Percentiles rank a stretch among this genome's conserved stretches.
These are phyloP conservation scores for Lagenidium giganteum DNA, from an alignment of 352 stramenopile species.

Conservation along the genomic window DNA sequence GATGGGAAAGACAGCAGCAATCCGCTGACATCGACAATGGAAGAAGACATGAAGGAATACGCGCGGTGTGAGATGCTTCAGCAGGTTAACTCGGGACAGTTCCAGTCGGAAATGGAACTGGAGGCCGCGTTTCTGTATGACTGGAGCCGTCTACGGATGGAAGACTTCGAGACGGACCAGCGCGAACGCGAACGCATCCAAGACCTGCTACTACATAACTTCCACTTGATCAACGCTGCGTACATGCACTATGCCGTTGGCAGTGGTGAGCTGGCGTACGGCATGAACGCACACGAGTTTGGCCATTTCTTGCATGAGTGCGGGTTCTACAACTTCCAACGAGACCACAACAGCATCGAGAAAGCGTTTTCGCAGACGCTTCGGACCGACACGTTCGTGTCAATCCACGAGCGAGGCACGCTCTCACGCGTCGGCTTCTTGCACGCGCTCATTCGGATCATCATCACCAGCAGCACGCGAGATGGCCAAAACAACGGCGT, in stretches of 20 bases:
- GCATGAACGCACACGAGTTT: conserved; percentile 65
- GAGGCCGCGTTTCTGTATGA: conserved; percentile 81
- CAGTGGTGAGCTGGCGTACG: conserved; percentile 55
- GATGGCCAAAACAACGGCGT: conserved; percentile 9
- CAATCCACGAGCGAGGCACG: conserved; percentile 40
- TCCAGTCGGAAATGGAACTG: conserved; percentile 74
- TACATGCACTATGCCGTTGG: conserved; percentile 78
- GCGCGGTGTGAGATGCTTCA: conserved; percentile 60
- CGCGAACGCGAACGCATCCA: conserved; percentile 46
- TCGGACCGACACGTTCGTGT: conserved; percentile 33
- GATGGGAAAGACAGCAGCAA: conserved; percentile 4
- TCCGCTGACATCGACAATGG: conserved; percentile 23
- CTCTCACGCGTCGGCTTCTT: conserved; percentile 68
- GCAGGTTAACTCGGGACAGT: conserved; percentile 72
- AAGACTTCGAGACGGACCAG: conserved; percentile 46
- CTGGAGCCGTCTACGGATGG: conserved; percentile 45
- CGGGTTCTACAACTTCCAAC: conserved; percentile 31
- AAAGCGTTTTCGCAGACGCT: conserved; percentile 34
- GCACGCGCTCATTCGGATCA: conserved; percentile 48
- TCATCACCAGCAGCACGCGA: conserved; percentile 21
- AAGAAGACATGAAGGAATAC: conserved; percentile 60
- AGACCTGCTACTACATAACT: conserved; percentile 50
- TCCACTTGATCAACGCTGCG: conserved; percentile 40
- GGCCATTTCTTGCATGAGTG: conserved; percentile 77
- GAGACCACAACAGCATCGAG: conserved; percentile 27